Base-by-base conservation (phyloP, 257 asterid genomes). In the Misopates orontium region DNA sequence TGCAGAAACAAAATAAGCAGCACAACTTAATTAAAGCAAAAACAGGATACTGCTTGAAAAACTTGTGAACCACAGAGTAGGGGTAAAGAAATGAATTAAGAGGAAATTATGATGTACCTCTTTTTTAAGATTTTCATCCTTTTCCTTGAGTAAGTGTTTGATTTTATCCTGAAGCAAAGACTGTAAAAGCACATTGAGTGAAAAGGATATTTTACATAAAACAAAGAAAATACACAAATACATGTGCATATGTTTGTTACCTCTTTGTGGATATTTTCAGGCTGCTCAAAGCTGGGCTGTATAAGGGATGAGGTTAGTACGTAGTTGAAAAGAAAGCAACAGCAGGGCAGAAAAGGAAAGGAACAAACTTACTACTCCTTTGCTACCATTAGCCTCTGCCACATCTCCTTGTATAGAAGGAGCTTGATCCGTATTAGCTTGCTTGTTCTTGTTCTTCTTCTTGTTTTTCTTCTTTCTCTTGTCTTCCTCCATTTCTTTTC, bases 381-480 rank as follows among this genome's bases (percentile, higher is more conserved):
- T 79, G 52, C 72, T 60, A 28, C 73, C 77, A 56, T 75, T 75
- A 20, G 74, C 68, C 41, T n/a, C n/a, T n/a, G n/a, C n/a, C n/a
- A n/a, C n/a, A n/a, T n/a, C n/a, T n/a, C n/a, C n/a, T n/a, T n/a
- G n/a, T n/a, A n/a, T 28, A 28, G 36, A 28, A 28, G 36, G 36
- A n/a, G n/a, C n/a, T 28, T 28, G 36, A n/a, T n/a, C n/a, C n/a
- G n/a, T n/a, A n/a, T n/a, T n/a, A n/a, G n/a, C n/a, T 72, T 39
- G 77, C 69, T 57, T 80, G 91, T 78, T 73, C 73, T 80, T 85
- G 76, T 85, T 90, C 79, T 85, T 89, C 79, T 85, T 90, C 76
- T 82, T 89, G 67, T 69, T 84, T 75, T 73, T 84, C 73, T 73
- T 87, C 79, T 82, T 87, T 80, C 70, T 87, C 84, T 81, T 78